Evolutionary conservation across 2,329 filamentous ascomycete genomes (phyloP).

Genomic region (Aspergillus versicolor): DNA sequence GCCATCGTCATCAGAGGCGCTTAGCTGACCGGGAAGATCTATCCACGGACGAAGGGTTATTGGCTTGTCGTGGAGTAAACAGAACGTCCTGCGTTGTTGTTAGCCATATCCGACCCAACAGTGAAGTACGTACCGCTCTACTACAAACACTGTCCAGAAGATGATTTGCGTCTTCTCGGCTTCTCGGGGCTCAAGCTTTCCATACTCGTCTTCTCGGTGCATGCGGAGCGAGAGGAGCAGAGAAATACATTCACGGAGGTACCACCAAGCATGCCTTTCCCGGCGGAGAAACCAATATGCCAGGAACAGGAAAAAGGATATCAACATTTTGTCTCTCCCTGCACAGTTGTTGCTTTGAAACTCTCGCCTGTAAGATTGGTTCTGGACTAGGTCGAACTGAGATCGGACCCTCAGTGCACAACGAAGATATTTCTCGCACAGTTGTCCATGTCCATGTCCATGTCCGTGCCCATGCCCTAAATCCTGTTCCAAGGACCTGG

Average conservation of each 20-base stretch:
- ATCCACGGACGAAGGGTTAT: conserved; percentile 2
- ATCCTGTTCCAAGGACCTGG: not conserved
- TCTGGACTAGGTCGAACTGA: not conserved
- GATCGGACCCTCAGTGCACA: not conserved
- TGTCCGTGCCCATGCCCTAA: not conserved
- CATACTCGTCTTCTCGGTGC: not conserved
- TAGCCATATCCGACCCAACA: not conserved
- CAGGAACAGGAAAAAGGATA: conserved; percentile 1
- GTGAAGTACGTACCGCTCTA: not conserved
- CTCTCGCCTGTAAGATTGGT: not conserved
- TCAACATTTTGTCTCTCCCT: not conserved
- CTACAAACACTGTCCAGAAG: conserved; percentile 2
- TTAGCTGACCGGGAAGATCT: not conserved
- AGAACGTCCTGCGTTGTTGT: not conserved
- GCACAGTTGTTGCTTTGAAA: not conserved
- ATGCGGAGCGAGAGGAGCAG: not conserved
- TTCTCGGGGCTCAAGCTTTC: not conserved
- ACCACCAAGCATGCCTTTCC: conserved; percentile 6
- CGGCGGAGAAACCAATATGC: conserved; percentile 1
- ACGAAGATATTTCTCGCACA: not conserved
- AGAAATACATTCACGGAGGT: conserved; percentile 2
- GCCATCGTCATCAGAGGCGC: not conserved
- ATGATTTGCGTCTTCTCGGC: not conserved
- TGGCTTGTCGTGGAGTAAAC: conserved; percentile 3
- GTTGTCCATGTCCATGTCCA: not conserved